phyloP scores from a whole-genome alignment of 768 basidiomycete species.

The Collybia sordida region DNA sequence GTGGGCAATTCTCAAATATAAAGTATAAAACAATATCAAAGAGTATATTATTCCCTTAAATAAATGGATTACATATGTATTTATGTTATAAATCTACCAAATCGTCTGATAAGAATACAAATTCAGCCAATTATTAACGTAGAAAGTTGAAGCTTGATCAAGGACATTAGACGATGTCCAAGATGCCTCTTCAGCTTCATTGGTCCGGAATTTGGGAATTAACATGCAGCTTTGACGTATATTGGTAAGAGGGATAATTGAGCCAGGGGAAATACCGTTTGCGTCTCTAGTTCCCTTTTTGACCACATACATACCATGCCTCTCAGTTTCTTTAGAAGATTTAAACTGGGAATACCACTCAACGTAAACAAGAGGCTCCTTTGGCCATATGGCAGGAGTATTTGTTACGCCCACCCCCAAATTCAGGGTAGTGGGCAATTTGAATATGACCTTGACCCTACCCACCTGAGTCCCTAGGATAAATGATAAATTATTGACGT shows the following conservation, averaged over 20 bases:
- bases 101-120: constrained; percentile 26
- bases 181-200: neutral
- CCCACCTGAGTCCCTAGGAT: constrained; percentile 19
- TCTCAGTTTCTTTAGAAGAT: neutral
- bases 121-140: constrained; percentile 24
- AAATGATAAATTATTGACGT: neutral
- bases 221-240: constrained; percentile 32
- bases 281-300: neutral
- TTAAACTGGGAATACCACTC: constrained; percentile 1
- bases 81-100: constrained; percentile 12
- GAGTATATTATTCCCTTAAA: too few relatives aligned
- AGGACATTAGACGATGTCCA: constrained; percentile 17
- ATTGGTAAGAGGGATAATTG: constrained; percentile 27
- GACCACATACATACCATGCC: neutral
- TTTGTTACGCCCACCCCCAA: neutral
- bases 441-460: constrained; percentile 21
- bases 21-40: too few relatives aligned
- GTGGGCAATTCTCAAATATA: too few relatives aligned
- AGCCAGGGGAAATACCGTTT: constrained; percentile 3
- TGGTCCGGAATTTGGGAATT: constrained; percentile 20
- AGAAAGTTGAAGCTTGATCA: constrained; percentile 17
- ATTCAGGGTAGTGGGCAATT: constrained; percentile 7
- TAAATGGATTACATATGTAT: too few relatives aligned
- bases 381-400: constrained; percentile 10
- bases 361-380: constrained; percentile 8